Base-by-base conservation (phyloP, 148 eudicot genomes). In the Rhododendron ferrugineum region DNA sequence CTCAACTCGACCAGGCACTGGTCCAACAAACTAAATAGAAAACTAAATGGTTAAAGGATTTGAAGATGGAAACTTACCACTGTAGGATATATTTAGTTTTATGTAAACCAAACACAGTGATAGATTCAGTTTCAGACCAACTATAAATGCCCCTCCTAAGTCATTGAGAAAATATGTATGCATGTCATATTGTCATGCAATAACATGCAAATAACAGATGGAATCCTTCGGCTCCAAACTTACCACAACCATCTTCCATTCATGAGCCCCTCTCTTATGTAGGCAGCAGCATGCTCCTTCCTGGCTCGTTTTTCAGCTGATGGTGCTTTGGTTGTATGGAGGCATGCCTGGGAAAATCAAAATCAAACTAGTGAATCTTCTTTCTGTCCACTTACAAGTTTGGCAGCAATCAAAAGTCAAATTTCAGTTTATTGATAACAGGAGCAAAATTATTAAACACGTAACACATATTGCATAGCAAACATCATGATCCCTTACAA, bases 171-270 rank as follows among this genome's bases (percentile, higher is more conserved):
- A 62, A 85, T 60, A 62, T 30, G 49, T 13, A 80, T 26, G 40
- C 42, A 72, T 50, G 4, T 44, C 30, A 50, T 79, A 32, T 66
- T 50, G 4, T 44, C 30, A 50, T 79, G 44, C 78, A 79, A 34
- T n/a, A 13, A 68, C 50, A 40, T 47, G n/a, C 20, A 1, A 68
- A 66, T 34, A 58, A 18, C 66, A 30, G 73, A 81, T 64, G 13
- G 15, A 47, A 85, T 36, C 66, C 37, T 40, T 26, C 6, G 7
- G 22, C 54, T 44, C 52, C 78, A 85, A 87, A 83, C 93, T 82
- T 90, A 96, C 99, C 99, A 97, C 82, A 91, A 36, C 96, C 96
- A 95, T 78, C 92, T 93, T 88, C 99, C 96, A 72, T 83, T 90
- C 49, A 76, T 83, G 46, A 97, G 90, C 84, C 95, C 88, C 85